Base-by-base conservation (phyloP, 2,329 filamentous ascomycete species). In the Cyphellophora europaea region DNA sequence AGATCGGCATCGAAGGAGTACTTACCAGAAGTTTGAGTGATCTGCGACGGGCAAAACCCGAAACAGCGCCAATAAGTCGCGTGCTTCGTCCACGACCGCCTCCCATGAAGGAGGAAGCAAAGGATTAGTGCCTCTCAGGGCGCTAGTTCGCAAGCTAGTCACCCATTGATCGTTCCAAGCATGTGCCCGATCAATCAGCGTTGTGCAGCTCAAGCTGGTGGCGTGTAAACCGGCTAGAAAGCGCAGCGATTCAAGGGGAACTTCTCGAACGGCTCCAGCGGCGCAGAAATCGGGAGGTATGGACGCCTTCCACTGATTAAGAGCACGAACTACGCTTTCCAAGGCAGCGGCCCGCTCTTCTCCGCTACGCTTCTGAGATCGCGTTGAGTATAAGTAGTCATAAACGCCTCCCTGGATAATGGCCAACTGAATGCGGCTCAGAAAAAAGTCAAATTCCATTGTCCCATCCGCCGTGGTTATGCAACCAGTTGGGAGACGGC, bases 401-500 rank as follows among this genome's bases (percentile, higher is more conserved):
- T 44, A 44, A n/a, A 44, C 39, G 12, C 36, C 39, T 14, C 42
- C 42, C 31, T 42, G 29, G 18, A 44, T 37, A n/a, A 33, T 33
- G n/a, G 42, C 42, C 27, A 44, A 34, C 15, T 42, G 33, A 11
- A 44, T 40, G 13, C 42, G 39, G 31, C 36, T n/a, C 2, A 34
- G 15, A 31, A 44, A 40, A 30, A 36, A 44, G 32, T 42, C 34
- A 35, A 42, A 34, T 33, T 30, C 32, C 23, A 39, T 13, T n/a
- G 35, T 17, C 30, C 35, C 40, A 14, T 45, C 43, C 5, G 31
- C 28, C 6, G 38, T 32, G 32, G 35, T 19, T 30, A 41, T 34
- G 8, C 21, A 23, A 6, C 35, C 40, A 8, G 21, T 8, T 8
- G 8, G 8, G 21, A 25, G 8, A 8, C 8, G 8, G 8, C 8